A percentile compares a stretch with the other conserved stretches of the same genome.
Conservation (phyloP, 805 yeast species). For the Nakazawaea wyomingensis region DNA sequence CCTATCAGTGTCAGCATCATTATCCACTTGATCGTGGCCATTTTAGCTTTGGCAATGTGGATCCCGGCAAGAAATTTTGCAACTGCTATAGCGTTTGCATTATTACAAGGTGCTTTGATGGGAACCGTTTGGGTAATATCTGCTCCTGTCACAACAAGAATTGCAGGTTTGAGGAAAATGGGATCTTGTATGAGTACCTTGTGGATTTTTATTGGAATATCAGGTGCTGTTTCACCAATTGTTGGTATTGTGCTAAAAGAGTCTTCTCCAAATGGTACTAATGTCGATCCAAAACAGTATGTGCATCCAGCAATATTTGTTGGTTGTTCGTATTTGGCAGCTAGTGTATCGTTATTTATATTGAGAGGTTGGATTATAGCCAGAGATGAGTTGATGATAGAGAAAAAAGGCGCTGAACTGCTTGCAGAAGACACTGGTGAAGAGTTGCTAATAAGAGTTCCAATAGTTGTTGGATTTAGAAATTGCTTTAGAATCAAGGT, state of each 20-base stretch:
- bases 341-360: constrained; percentile 35
- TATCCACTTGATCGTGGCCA: constrained; percentile 32
- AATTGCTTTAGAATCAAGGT: constrained; percentile 3
- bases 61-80: constrained; percentile 53
- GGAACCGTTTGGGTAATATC: constrained; percentile 56
- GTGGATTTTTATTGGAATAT: constrained; percentile 47
- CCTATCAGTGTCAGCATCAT: constrained; percentile 40
- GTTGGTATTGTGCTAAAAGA: constrained; percentile 49
- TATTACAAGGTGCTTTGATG: constrained; percentile 52
- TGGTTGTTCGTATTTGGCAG: constrained; percentile 48
- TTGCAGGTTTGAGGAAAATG: constrained; percentile 49
- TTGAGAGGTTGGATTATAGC: constrained; percentile 53
- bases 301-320: constrained; percentile 51
- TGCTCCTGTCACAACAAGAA: constrained; percentile 45
- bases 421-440: constrained; percentile 24
- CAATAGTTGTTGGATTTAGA: background rate
- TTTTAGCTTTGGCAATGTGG: constrained; percentile 48
- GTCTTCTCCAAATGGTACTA: constrained; percentile 23
- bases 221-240: constrained; percentile 54
- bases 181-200: constrained; percentile 41
- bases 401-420: constrained; percentile 16
- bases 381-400: constrained; percentile 31
- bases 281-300: constrained; percentile 41
- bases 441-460: constrained; percentile 13
- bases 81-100: constrained; percentile 46